Evolutionary conservation across 2,329 filamentous ascomycete genomes (phyloP).

Genomic region (Colletotrichum sidae): DNA sequence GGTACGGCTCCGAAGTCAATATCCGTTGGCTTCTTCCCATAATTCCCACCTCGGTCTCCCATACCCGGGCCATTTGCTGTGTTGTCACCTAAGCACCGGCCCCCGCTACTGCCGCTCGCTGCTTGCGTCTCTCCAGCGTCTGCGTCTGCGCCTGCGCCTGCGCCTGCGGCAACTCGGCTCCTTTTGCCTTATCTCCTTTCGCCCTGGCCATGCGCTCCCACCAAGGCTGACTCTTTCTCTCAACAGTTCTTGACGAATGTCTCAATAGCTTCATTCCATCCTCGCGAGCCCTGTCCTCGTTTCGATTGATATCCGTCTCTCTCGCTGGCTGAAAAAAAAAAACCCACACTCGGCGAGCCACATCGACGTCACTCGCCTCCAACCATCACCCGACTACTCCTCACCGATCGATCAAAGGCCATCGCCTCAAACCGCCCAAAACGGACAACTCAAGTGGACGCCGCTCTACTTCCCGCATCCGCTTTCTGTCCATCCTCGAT

Average conservation of each 20-base stretch:
- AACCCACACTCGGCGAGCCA: conserved; percentile 29
- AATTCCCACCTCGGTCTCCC: neutral
- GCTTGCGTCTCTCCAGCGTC: conserved; percentile 23
- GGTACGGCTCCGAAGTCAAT: too few species aligned
- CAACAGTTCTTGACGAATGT: conserved; percentile 28
- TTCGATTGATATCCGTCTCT: conserved; percentile 5
- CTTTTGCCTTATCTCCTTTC: conserved; percentile 25
- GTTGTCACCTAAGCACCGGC: neutral
- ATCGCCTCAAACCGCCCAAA: conserved; percentile 53
- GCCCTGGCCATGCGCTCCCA: conserved; percentile 18
- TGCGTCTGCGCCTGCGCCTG: neutral
- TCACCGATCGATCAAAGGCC: conserved; percentile 39
- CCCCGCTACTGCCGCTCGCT: conserved; percentile 17
- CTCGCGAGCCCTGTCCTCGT: neutral
- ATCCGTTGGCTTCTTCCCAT: too few species aligned
- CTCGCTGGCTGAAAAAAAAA: conserved; percentile 8
- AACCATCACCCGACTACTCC: conserved; percentile 38
- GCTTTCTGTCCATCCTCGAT: conserved; percentile 62
- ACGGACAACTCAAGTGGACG: conserved; percentile 63
- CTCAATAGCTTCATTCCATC: conserved; percentile 27
- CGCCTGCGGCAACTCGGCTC: conserved; percentile 24
- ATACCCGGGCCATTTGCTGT: neutral
- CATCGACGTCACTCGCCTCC: conserved; percentile 34
- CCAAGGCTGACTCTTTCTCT: conserved; percentile 25
- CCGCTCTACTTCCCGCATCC: conserved; percentile 56